Base-by-base conservation (phyloP, 2,329 filamentous ascomycete genomes). In the Microsporum audouinii region DNA sequence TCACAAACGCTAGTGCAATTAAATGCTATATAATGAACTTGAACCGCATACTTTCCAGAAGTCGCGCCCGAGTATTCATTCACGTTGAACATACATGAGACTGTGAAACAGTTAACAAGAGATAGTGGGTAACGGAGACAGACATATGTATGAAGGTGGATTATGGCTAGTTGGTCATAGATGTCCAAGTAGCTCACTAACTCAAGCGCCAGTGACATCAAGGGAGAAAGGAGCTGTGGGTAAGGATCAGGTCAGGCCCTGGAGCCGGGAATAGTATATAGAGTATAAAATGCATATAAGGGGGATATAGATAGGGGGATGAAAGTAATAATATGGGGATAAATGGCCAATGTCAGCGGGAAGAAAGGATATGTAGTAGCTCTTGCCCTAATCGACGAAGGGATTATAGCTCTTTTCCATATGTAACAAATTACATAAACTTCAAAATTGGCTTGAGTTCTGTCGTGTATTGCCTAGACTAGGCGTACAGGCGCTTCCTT, bases 401-500 rank as follows among this genome's bases (percentile, higher is more conserved):
- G 6, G 8, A 47, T 47, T 29, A 23, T 7, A 29, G 3, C 3
- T 8, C 1, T 47, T 47, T 47, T 29, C 10, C 27, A 47, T 47
- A 47, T 47, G 3, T 27, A 17, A 6, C 5, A 27, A 10, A 3
- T 53, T 53, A n/a, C 29, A 34, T 34, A n/a, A n/a, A 12, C 12
- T 57, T 63, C 53, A 64, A 62, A 62, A 64, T 17, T 63, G 58
- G 47, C 58, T 66, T 17, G 66, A 67, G 57, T 68, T 68, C 49
- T 68, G 65, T 47, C 66, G 60, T 17, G 55, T 65, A 47, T 34
- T 63, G 29, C 39, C 56, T 36, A 58, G 57, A 39, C 62, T 65
- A 5, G 63, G 58, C 4, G 61, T 55, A 36, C 59, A 58, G 41
- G 55, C 61, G 43, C 60, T 80, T 27, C 66, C 66, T 10, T 41